Conservation (phyloP, 495 filamentous ascomycete species). For the Staphylotrichum tortipilum region DNA sequence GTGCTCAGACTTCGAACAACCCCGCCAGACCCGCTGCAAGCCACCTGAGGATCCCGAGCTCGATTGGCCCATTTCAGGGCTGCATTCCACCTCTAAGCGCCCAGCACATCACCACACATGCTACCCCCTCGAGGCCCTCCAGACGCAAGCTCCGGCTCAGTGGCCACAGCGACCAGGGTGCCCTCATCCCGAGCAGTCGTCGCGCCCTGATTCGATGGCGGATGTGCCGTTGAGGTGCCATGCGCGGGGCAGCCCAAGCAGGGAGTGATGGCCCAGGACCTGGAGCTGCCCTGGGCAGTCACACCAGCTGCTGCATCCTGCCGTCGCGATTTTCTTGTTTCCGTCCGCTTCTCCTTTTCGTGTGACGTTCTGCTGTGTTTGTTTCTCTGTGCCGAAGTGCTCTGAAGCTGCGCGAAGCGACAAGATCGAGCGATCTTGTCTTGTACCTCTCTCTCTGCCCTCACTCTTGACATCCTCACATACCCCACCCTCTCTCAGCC, state of each 20-base stretch:
- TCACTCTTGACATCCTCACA: too few species aligned
- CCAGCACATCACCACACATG: constrained; percentile 8
- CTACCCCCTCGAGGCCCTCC: neutral
- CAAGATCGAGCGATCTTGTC: too few species aligned
- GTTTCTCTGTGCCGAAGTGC: neutral
- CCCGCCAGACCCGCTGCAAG: neutral
- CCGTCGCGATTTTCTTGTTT: constrained; percentile 1
- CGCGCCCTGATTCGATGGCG: constrained; percentile 13
- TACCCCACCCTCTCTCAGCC: too few species aligned
- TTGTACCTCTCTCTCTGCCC: too few species aligned
- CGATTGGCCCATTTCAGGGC: constrained; percentile 7
- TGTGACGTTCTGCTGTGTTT: neutral
- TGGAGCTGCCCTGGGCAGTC: too few species aligned
- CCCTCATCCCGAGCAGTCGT: constrained; percentile 8
- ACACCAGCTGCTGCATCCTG: too few species aligned
- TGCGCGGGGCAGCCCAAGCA: constrained; percentile 7
- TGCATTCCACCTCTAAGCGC: constrained; percentile 24
- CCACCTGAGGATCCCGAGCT: neutral
- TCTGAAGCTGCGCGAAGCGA: too few species aligned
- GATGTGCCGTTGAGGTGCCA: neutral
- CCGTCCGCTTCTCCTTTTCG: neutral
- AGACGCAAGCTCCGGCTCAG: neutral
- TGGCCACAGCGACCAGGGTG: constrained; percentile 7
- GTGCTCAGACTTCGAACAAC: constrained; percentile 2
- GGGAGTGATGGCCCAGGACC: constrained; percentile 13